A percentile compares a stretch with the other conserved stretches of the same genome.
These are phyloP conservation scores for Anethum foeniculum DNA, from an alignment of 140 eudicot genomes.

Conservation along the genomic window DNA sequence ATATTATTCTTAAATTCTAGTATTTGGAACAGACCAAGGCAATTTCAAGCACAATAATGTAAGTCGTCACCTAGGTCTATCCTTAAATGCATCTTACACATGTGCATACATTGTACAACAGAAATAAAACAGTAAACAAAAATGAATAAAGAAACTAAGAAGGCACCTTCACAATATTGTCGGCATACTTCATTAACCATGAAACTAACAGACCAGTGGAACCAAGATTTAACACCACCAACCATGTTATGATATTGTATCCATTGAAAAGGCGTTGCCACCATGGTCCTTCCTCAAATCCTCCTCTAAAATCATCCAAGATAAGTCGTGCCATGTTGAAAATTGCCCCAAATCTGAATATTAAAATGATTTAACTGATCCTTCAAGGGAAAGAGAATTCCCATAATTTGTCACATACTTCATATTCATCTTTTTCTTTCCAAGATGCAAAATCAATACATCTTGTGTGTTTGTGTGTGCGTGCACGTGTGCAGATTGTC, in stretches of 20 bases:
- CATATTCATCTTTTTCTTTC: not conserved
- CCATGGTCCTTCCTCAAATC: conserved; percentile 91
- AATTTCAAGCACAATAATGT: not conserved
- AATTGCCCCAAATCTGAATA: conserved; percentile 72
- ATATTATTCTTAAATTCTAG: not conserved
- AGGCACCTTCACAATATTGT: conserved; percentile 86
- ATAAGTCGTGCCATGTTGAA: conserved; percentile 77
- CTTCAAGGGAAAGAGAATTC: not conserved
- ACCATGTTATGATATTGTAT: conserved; percentile 76
- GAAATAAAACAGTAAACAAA: not conserved
- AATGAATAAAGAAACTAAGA: not conserved
- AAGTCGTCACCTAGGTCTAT: not conserved
- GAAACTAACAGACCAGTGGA: conserved; percentile 92
- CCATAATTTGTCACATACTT: not conserved
- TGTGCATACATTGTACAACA: not conserved
- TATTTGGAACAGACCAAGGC: not conserved
- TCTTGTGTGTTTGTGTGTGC: not conserved
- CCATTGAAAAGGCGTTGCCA: conserved; percentile 85
- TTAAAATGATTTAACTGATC: not conserved
- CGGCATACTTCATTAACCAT: conserved; percentile 98
- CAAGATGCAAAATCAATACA: not conserved
- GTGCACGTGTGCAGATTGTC: not conserved
- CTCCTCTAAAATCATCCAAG: conserved; percentile 82
- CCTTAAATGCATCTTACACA: not conserved
- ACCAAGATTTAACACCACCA: conserved; percentile 84